Conservation (phyloP, 805 yeast species). For the Cyberlindnera xishuangbannaensis region DNA sequence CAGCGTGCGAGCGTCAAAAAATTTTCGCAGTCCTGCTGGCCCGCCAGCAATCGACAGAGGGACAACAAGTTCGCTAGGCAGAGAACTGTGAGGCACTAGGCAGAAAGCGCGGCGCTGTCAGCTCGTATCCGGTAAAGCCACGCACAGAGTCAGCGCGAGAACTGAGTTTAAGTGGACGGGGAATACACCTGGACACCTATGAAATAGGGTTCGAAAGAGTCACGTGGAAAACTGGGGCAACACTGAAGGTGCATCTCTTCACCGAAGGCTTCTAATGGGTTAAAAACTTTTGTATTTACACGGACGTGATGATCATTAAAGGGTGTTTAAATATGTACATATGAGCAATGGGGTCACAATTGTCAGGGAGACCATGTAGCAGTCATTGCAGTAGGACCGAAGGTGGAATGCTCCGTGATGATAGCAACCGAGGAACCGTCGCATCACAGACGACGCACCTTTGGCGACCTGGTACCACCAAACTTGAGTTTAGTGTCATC, state of each 20-base stretch:
- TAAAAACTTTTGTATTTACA: conserved; percentile 8
- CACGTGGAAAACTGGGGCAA: conserved; percentile 14
- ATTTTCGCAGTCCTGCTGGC: conserved; percentile 15
- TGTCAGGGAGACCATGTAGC: no score
- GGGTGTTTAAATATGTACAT: conserved; percentile 2
- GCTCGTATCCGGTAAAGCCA: conserved; percentile 4
- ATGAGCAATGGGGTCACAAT: no score
- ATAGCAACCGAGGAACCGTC: no score
- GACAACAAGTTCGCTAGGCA: conserved; percentile 1
- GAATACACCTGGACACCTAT: no score
- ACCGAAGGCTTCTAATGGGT: no score
- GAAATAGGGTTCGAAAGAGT: conserved; percentile 8
- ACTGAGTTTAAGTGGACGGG: no score
- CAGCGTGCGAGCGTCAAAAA: conserved; percentile 7
- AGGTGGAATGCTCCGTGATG: no score
- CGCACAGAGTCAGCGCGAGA: conserved; percentile 12
- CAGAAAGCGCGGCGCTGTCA: neutral
- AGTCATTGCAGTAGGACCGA: no score
- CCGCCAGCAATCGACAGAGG: neutral
- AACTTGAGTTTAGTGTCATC: conserved; percentile 81
- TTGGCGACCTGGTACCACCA: conserved; percentile 89
- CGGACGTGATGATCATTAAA: conserved; percentile 7
- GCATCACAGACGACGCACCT: conserved; percentile 68
- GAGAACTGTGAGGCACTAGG: no score
- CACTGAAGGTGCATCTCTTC: no score